Evolutionary conservation across 306 rosid genomes (phyloP).

Genomic region (Datisca glomerata): DNA sequence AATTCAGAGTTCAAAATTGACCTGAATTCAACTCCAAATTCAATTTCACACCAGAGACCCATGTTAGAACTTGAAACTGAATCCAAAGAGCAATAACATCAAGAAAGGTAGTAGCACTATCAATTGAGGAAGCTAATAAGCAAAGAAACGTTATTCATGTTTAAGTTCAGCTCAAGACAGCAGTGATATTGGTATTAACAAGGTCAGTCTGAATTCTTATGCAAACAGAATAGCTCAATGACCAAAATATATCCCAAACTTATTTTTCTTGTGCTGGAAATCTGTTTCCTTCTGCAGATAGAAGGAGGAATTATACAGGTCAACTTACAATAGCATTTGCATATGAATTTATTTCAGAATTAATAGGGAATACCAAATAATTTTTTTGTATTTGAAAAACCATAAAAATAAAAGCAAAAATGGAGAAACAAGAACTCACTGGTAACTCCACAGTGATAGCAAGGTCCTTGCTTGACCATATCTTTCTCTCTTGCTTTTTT

Average conservation of each 20-base stretch:
- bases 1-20: constrained; percentile 3
- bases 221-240: constrained; percentile 19
- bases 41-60: constrained; percentile 20
- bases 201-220: constrained; percentile 17
- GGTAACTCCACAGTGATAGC: constrained; percentile 99
- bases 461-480: constrained; percentile 99
- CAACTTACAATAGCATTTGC: constrained; percentile 13
- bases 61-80: constrained; percentile 25
- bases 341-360: constrained; percentile 9
- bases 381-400: not conserved
- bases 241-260: constrained; percentile 10
- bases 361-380: constrained; percentile 4
- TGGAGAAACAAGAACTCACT: constrained; percentile 98
- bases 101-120: not conserved
- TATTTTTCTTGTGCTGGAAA: constrained; percentile 13
- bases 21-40: constrained; percentile 18
- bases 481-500: constrained; percentile 22
- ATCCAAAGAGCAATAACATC: constrained; percentile 17
- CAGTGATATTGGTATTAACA: constrained; percentile 18
- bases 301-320: constrained; percentile 18
- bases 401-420: constrained; percentile 10
- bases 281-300: constrained; percentile 11
- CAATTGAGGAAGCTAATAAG: not conserved
- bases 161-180: constrained; percentile 26
- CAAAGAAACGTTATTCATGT: constrained; percentile 8